Evolutionary conservation across 257 asterid species (phyloP).

Genomic region (Nicotiana tabacum): DNA sequence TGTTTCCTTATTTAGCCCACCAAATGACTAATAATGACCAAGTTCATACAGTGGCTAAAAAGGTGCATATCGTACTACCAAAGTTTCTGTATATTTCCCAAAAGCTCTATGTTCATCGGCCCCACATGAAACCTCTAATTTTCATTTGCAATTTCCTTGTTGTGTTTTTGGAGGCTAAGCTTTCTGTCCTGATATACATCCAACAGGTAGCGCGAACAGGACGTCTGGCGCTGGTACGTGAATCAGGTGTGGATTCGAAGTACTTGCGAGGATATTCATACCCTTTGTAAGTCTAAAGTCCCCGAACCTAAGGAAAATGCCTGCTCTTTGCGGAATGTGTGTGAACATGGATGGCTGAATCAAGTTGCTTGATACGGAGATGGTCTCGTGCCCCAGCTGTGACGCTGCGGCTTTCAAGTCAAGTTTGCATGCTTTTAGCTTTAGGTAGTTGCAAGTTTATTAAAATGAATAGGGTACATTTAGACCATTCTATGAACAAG

Average conservation of each 20-base stretch:
- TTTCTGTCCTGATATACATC: background rate
- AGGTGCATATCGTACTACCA: background rate
- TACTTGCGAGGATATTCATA: conserved; percentile 80
- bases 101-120: background rate
- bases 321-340: background rate
- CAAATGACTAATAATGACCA: background rate
- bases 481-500: background rate
- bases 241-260: conserved; percentile 85
- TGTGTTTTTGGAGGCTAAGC: background rate
- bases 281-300: conserved; percentile 35
- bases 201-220: conserved; percentile 90
- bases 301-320: background rate
- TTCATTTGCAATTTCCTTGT: background rate
- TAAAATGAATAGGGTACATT: background rate
- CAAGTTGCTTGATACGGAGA: background rate
- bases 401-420: background rate
- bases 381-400: background rate
- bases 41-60: background rate
- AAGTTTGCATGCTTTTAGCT: background rate
- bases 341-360: background rate
- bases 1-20: background rate
- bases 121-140: background rate
- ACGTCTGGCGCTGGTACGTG: conserved; percentile 71
- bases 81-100: background rate
- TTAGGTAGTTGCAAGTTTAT: background rate